Percentiles rank a stretch among this genome's conserved stretches.
Evolutionary conservation across 345 rosid genomes (phyloP).

Genomic region (Salix dunnii): DNA sequence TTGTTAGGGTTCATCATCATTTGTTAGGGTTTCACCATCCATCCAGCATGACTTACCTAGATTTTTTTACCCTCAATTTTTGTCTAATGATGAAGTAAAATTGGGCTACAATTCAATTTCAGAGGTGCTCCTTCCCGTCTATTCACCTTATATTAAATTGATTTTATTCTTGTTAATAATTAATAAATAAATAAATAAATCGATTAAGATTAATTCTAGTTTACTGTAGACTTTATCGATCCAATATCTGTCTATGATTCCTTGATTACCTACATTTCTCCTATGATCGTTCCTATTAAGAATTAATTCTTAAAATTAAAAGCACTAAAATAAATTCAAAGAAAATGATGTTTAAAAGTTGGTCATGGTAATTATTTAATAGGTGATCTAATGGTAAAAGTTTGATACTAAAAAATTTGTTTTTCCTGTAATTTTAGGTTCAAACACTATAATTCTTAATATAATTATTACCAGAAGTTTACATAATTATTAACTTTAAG

Average conservation of each 20-base stretch:
- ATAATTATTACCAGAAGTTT: too few relatives aligned
- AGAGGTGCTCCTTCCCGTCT: background rate
- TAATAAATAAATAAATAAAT: too few relatives aligned
- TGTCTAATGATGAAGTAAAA: background rate
- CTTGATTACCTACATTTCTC: background rate
- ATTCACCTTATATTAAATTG: background rate
- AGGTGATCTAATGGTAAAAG: too few relatives aligned
- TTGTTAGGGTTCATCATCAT: background rate
- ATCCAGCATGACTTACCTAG: background rate
- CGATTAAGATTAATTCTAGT: background rate
- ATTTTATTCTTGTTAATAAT: too few relatives aligned
- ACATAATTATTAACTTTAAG: too few relatives aligned
- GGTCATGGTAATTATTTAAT: too few relatives aligned
- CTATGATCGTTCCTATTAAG: background rate
- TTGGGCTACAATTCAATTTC: background rate
- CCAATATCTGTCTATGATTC: background rate
- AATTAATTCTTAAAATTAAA: background rate
- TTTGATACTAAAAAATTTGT: too few relatives aligned
- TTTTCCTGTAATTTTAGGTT: too few relatives aligned
- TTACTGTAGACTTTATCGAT: background rate
- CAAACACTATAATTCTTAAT: rapidly evolving
- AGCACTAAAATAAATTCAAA: background rate
- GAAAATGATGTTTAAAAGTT: background rate
- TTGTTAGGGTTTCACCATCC: slow-evolving; percentile 1
- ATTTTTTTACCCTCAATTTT: too few relatives aligned